These are phyloP conservation scores for Fusarium redolens DNA, from an alignment of 2,329 filamentous ascomycete genomes.

Conservation along the genomic window DNA sequence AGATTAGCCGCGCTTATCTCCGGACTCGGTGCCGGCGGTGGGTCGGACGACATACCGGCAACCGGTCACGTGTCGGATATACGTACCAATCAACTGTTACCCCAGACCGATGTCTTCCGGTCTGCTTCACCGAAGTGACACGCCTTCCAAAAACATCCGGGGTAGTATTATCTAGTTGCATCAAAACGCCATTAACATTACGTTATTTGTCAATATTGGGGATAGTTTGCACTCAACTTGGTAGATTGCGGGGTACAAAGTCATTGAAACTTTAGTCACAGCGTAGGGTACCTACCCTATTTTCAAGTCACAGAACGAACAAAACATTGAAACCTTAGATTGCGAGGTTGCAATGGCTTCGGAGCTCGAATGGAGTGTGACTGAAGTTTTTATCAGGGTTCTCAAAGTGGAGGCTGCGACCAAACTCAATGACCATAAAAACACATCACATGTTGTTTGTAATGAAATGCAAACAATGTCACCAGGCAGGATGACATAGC, in stretches of 20 bases:
- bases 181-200: conserved; percentile 16
- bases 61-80: conserved; percentile 32
- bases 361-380: background rate
- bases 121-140: conserved; percentile 11
- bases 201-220: conserved; percentile 7
- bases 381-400: background rate
- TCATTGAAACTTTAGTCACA: conserved; percentile 19
- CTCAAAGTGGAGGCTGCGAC: background rate
- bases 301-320: background rate
- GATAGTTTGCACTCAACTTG: background rate
- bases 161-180: conserved; percentile 21
- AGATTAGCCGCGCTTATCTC: background rate
- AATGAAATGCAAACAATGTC: accelerated
- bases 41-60: conserved; percentile 21
- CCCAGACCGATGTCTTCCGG: conserved; percentile 30
- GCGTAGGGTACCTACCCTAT: conserved; percentile 5
- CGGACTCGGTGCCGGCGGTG: conserved; percentile 20
- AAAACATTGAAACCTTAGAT: background rate
- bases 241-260: background rate
- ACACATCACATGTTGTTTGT: background rate
- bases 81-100: conserved; percentile 2
- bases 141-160: conserved; percentile 31
- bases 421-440: background rate
- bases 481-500: accelerated
- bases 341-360: background rate